Base-by-base conservation (phyloP, 73 alveolate genomes). In the Durusdinium trenchii region DNA sequence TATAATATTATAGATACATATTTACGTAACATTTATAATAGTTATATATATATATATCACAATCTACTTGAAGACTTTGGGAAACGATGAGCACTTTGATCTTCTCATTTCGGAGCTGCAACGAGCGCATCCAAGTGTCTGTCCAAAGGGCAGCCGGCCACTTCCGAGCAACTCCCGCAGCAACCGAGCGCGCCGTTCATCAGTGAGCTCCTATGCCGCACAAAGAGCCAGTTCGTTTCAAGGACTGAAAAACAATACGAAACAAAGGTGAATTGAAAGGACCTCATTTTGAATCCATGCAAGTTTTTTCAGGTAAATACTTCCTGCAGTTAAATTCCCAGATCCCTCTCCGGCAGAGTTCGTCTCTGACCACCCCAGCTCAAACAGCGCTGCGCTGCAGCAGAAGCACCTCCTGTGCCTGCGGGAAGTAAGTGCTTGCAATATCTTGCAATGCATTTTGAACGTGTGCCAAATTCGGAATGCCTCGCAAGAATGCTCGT, bases 171-270 rank as follows among this genome's bases (percentile, higher is more conserved):
- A 38, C 61, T 87, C 95, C 12, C 43, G 95, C 26, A 87, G 85
- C 20, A 87, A 48, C 64, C 95, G 85, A 23, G 95, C 95, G 43
- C 95, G 83, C 9, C 95, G 95, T 48, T 87, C 95, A 48, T 87
- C 95, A 10, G 95, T 87, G 26, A 87, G 85, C 85, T 75, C 85
- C 85, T 75, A 57, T 16, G 23, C n/a, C n/a, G n/a, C n/a, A n/a
- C n/a, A n/a, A n/a, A n/a, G n/a, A n/a, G n/a, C n/a, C n/a, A n/a
- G n/a, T n/a, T n/a, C n/a, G n/a, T n/a, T n/a, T 16, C 69, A 57
- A 57, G 23, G 23, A 57, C 23, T 16, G 12, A 57, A 57, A 57
- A 57, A 57, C 12, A 57, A 16, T 23, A 57, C 23, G 23, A 57
- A 57, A 57, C 12, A 23, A 57, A 16, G 32, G 32, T 23, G 23